A percentile compares a stretch with the other conserved stretches of the same genome.
phyloP scores from a whole-genome alignment of 129 eudicot genomes.

The Tagetes erecta region DNA sequence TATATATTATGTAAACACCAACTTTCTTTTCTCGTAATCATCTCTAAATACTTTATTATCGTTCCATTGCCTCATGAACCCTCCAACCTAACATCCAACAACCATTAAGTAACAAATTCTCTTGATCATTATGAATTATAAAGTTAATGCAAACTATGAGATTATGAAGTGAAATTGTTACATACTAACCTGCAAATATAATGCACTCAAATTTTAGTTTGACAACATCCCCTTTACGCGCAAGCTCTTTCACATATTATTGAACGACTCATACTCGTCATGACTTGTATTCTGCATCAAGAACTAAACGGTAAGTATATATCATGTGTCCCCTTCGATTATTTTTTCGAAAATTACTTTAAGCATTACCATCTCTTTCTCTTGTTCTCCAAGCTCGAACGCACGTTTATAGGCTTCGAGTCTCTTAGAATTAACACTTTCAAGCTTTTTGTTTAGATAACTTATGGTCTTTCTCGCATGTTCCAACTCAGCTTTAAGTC shows the following conservation, averaged over 20 bases:
- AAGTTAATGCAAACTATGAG: neutral
- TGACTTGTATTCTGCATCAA: conserved; percentile 9
- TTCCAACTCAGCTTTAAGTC: conserved; percentile 20
- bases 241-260: conserved; percentile 1
- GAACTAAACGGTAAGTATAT: neutral
- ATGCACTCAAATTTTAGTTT: neutral
- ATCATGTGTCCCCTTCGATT: neutral
- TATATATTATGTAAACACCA: neutral
- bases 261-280: neutral
- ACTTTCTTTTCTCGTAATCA: conserved; percentile 15
- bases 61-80: conserved; percentile 26
- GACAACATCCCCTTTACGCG: neutral
- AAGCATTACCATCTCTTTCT: neutral
- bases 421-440: conserved; percentile 18
- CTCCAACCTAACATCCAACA: conserved; percentile 18
- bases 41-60: conserved; percentile 21
- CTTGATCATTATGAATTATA: neutral
- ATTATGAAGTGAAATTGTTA: neutral
- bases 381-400: conserved; percentile 14
- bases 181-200: neutral
- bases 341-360: neutral
- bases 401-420: conserved; percentile 7
- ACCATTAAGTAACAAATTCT: neutral
- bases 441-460: conserved; percentile 19
- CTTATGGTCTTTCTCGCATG: conserved; percentile 9